These are phyloP conservation scores for Massospora cicadina DNA, from an alignment of 371 early-diverging fungal species.

Conservation along the genomic window DNA sequence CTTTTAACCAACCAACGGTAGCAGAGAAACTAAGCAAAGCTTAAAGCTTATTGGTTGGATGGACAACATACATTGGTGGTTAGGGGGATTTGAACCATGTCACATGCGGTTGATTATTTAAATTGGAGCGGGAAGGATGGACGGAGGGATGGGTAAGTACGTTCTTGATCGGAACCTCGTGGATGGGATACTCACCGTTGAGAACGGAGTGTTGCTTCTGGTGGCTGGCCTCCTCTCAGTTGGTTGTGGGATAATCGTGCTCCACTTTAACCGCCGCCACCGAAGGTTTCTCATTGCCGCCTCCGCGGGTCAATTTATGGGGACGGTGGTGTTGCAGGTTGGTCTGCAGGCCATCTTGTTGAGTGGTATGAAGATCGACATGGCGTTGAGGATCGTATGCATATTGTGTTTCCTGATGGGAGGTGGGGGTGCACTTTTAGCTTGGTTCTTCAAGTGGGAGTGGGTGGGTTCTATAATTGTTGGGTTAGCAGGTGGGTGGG, in stretches of 20 bases:
- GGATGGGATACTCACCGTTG: background rate
- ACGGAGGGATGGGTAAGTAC: background rate
- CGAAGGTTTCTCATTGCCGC: background rate
- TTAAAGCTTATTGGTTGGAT: no score
- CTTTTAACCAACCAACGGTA: no score
- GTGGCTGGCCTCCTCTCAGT: background rate
- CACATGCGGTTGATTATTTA: no score
- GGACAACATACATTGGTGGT: no score
- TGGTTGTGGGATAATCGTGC: background rate
- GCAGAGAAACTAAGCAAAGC: no score
- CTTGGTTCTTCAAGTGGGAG: background rate
- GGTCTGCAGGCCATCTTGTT: background rate
- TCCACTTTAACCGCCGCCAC: background rate
- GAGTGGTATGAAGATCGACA: background rate
- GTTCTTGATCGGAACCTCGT: background rate
- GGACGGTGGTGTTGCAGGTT: background rate
- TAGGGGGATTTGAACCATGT: no score
- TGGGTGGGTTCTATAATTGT: background rate
- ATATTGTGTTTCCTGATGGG: background rate
- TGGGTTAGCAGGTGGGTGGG: background rate
- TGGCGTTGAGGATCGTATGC: background rate
- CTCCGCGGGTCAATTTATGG: background rate
- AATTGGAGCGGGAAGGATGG: background rate
- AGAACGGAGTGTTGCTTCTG: background rate
- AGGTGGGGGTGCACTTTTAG: background rate